Conservation (phyloP, 192 early-diverging fungal species). For the Entomortierella lignicola region DNA sequence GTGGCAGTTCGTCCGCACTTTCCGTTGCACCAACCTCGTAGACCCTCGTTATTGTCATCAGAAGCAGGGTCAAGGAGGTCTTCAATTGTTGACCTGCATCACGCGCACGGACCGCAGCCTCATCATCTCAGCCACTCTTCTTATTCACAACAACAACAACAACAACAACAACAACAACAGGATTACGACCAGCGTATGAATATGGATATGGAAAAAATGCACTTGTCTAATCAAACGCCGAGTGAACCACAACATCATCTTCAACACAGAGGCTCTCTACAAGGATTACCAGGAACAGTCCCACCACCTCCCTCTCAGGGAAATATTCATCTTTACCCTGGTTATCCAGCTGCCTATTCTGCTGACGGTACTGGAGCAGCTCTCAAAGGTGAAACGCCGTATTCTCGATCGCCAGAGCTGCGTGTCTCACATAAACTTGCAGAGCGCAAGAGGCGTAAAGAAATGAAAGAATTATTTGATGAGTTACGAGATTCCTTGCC, state of each 20-base stretch:
- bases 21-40: constrained; percentile 34
- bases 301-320: constrained; percentile 13
- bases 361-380: constrained; percentile 11
- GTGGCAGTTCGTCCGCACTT: constrained; percentile 19
- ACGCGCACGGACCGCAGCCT: constrained; percentile 6
- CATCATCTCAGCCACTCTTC: background rate
- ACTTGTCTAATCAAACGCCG: constrained; percentile 26
- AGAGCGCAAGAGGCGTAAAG: constrained; percentile 86
- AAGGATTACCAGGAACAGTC: constrained; percentile 16
- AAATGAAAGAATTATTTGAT: constrained; percentile 94
- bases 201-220: constrained; percentile 45
- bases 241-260: constrained; percentile 12
- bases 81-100: constrained; percentile 24
- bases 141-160: constrained; percentile 3
- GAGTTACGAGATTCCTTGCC: constrained; percentile 82
- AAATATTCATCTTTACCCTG: constrained; percentile 42
- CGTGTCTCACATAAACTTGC: constrained; percentile 90
- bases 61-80: constrained; percentile 30
- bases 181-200: constrained; percentile 43
- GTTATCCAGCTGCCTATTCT: constrained; percentile 16
- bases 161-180: too few species aligned
- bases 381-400: constrained; percentile 63
- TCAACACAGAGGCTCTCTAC: constrained; percentile 19
- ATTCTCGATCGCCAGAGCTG: constrained; percentile 80
- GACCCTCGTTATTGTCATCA: constrained; percentile 22